Evolutionary conservation across 78 protist genomes (phyloP).

Genomic region (Dictyostelium purpureum): DNA sequence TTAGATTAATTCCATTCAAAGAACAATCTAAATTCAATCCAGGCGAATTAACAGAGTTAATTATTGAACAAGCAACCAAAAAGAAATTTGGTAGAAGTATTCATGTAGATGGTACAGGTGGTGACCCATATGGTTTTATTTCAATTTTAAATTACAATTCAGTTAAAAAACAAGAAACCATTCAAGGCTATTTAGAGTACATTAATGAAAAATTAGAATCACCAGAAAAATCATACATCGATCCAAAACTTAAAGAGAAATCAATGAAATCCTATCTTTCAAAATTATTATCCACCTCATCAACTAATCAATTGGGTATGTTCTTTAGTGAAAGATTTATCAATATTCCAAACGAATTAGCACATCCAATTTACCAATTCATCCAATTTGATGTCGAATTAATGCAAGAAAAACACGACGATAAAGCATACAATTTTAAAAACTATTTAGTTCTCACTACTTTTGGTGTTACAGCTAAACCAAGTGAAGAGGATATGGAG

Average conservation of each 20-base stretch:
- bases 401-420: conserved; percentile 6
- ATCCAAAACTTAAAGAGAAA: not conserved
- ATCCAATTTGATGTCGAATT: conserved; percentile 63
- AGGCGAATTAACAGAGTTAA: conserved; percentile 50
- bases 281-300: not conserved
- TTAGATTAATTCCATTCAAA: conserved; percentile 43
- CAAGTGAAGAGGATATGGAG: conserved; percentile 3
- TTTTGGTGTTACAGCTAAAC: conserved; percentile 34
- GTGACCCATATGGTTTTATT: conserved; percentile 56
- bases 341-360: conserved; percentile 42
- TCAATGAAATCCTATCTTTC: not conserved
- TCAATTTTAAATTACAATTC: conserved; percentile 38
- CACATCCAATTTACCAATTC: conserved; percentile 45
- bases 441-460: conserved; percentile 27
- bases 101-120: conserved; percentile 33
- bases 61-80: conserved; percentile 24
- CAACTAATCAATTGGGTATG: not conserved
- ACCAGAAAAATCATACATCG: not conserved
- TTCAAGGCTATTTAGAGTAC: conserved; percentile 33
- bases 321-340: conserved; percentile 50
- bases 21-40: conserved; percentile 9
- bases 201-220: not conserved
- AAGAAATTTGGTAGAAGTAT: conserved; percentile 57
- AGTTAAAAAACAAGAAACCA: not conserved
- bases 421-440: conserved; percentile 15